Conservation (phyloP, 129 eudicot species). For the Saussurea involucrata region DNA sequence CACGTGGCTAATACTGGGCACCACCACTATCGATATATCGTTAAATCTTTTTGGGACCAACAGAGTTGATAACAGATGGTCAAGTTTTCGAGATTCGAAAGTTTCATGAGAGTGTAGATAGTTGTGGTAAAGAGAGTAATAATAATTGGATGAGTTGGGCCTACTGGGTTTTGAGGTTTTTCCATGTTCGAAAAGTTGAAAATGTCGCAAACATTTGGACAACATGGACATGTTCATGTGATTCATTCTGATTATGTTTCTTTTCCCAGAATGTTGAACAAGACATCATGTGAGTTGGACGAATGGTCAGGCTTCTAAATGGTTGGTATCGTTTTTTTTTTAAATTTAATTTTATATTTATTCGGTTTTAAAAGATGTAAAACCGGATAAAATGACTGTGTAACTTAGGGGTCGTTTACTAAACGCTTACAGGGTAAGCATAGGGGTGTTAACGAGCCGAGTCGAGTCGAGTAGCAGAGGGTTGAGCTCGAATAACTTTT, state of each 20-base stretch:
- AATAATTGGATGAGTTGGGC: constrained; percentile 14
- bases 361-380: neutral
- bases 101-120: constrained; percentile 3
- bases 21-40: neutral
- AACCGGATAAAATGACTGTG: neutral
- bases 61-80: neutral
- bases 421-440: neutral
- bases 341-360: neutral
- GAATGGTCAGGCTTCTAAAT: neutral
- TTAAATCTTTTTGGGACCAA: neutral
- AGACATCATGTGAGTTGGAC: constrained; percentile 27
- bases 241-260: constrained; percentile 27
- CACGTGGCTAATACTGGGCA: too few relatives aligned
- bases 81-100: constrained; percentile 6
- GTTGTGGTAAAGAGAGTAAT: constrained; percentile 18
- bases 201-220: constrained; percentile 12
- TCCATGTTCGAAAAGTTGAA: constrained; percentile 12
- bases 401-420: neutral
- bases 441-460: neutral
- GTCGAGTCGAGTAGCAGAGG: neutral
- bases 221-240: constrained; percentile 30
- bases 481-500: too few relatives aligned
- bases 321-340: neutral
- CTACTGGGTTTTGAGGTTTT: constrained; percentile 18
- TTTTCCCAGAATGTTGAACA: constrained; percentile 9